Conservation (phyloP, 1,284 basidiomycete species). For the Cutaneotrichosporon sp. region DNA sequence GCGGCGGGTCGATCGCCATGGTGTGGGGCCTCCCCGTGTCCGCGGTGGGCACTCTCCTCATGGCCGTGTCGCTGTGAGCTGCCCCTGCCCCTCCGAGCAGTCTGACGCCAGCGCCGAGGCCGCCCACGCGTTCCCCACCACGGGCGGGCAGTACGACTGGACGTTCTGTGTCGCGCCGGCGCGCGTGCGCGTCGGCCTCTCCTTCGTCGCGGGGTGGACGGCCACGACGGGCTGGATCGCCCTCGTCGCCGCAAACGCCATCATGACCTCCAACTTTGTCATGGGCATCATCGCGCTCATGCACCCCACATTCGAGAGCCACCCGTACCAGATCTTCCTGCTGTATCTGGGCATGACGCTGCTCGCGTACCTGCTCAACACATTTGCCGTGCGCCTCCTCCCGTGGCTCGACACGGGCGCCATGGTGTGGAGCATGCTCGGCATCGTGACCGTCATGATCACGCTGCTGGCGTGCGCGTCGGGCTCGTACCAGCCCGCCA, state of each 20-base stretch:
- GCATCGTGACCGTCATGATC: constrained; percentile 50
- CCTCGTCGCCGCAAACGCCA: constrained; percentile 21
- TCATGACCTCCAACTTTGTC: constrained; percentile 34
- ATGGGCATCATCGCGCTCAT: constrained; percentile 42
- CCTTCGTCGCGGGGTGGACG: constrained; percentile 33
- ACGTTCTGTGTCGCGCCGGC: constrained; percentile 34
- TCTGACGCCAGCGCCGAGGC: constrained; percentile 17
- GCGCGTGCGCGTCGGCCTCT: constrained; percentile 20
- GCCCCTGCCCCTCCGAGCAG: no score
- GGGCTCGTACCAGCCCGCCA: constrained; percentile 46
- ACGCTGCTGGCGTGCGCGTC: constrained; percentile 45
- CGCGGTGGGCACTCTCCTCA: constrained; percentile 35
- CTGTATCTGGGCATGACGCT: constrained; percentile 32
- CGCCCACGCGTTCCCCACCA: constrained; percentile 22
- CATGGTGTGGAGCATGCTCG: constrained; percentile 44
- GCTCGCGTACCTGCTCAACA: constrained; percentile 36
- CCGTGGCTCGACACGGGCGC: constrained; percentile 43
- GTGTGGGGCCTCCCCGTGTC: constrained; percentile 47
- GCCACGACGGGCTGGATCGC: constrained; percentile 30
- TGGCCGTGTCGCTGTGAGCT: constrained; percentile 35
- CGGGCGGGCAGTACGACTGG: constrained; percentile 52
- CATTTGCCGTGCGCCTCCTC: constrained; percentile 35
- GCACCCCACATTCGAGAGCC: constrained; percentile 36
- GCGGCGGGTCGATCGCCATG: constrained; percentile 44
- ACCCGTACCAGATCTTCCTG: constrained; percentile 33